phyloP scores from a whole-genome alignment of 176 grass and related monocot genomes.

The Alopecurus myosuroides region DNA sequence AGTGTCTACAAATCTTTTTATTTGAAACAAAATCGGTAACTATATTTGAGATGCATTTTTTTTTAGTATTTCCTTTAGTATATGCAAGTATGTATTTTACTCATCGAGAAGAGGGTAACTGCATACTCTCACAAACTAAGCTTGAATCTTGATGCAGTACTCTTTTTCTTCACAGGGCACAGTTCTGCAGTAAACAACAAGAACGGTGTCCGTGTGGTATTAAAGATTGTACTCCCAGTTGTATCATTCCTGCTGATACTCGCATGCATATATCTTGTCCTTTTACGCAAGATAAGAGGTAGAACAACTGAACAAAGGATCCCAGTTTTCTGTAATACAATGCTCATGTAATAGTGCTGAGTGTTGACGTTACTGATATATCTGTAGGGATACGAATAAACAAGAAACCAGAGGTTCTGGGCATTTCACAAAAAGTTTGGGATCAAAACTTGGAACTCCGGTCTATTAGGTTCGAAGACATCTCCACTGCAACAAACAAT shows the following conservation, averaged over 20 bases:
- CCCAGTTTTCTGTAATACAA: not conserved
- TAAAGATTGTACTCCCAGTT: constrained; percentile 18
- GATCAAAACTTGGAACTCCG: not conserved
- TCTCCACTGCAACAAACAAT: not conserved
- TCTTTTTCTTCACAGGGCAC: constrained; percentile 1
- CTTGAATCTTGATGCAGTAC: not conserved
- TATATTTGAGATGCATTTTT: not conserved
- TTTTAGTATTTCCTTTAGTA: not conserved
- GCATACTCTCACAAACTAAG: not conserved
- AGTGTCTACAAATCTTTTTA: not conserved
- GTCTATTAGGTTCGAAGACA: not conserved
- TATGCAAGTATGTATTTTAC: not conserved
- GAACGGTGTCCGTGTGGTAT: not conserved
- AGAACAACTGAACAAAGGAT: not conserved
- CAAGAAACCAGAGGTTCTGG: not conserved
- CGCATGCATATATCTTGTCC: not conserved
- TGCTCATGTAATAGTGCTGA: not conserved
- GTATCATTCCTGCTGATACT: not conserved
- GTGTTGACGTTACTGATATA: not conserved
- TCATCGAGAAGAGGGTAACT: not conserved
- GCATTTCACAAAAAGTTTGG: not conserved
- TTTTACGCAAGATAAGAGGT: constrained; percentile 19
- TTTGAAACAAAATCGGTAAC: not conserved
- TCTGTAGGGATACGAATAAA: not conserved
- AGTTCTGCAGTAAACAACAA: constrained; percentile 23